Conservation (phyloP, 441 rosid genomes). For the Isatis lusitanica region DNA sequence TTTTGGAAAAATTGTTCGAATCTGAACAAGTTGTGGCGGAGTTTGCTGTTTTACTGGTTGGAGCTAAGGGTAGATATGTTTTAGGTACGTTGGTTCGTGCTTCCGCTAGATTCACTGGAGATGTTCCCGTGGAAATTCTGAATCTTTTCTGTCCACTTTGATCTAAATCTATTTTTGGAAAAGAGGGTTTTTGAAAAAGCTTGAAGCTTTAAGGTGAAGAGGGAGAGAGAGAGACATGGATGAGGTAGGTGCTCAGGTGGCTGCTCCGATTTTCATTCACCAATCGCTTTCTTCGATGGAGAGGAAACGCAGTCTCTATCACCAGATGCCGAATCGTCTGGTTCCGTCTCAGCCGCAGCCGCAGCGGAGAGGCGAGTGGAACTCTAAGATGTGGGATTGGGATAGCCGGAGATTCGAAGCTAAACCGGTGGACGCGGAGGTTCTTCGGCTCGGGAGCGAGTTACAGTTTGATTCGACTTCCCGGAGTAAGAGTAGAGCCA, state of each 20-base stretch:
- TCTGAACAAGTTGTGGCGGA: conserved; percentile 15
- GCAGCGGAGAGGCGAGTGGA: conserved; percentile 62
- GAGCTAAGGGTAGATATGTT: background rate
- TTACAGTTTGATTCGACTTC: conserved; percentile 34
- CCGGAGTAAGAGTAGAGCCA: conserved; percentile 22
- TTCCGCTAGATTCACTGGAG: conserved; percentile 9
- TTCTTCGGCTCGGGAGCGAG: conserved; percentile 43
- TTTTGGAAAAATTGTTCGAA: conserved; percentile 6
- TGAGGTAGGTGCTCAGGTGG: conserved; percentile 75
- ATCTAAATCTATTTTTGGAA: conserved; percentile 1
- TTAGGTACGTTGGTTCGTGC: background rate
- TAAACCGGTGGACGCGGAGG: conserved; percentile 49
- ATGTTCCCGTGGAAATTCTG: background rate
- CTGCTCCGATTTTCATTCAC: conserved; percentile 61
- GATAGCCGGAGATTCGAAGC: conserved; percentile 67
- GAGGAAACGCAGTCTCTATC: conserved; percentile 63
- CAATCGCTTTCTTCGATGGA: conserved; percentile 54
- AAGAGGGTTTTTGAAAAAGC: background rate
- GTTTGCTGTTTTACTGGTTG: background rate
- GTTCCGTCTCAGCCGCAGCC: conserved; percentile 24
- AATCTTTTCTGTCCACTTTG: conserved; percentile 11
- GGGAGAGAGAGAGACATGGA: conserved; percentile 45
- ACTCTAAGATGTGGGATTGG: conserved; percentile 79
- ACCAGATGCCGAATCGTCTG: conserved; percentile 37
- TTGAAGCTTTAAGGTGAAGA: no score